A percentile compares a stretch with the other conserved stretches of the same genome.
phyloP scores from a whole-genome alignment of 2,329 filamentous ascomycete genomes.

The Fusarium falciforme region DNA sequence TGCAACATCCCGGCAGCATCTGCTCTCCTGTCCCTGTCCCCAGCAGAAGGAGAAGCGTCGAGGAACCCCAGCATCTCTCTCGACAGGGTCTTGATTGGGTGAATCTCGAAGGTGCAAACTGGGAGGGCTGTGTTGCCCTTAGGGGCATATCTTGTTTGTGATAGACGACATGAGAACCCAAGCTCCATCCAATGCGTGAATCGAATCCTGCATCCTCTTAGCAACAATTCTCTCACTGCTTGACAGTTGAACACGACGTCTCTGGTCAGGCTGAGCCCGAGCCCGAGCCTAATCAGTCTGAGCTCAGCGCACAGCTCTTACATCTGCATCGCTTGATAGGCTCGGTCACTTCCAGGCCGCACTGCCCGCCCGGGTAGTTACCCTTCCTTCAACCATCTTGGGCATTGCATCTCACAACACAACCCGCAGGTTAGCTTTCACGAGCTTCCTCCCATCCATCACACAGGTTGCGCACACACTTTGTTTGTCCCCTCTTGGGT shows the following conservation, averaged over 20 bases:
- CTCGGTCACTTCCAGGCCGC: conserved; percentile 19
- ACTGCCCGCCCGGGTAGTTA: conserved; percentile 15
- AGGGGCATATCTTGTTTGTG: not conserved
- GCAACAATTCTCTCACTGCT: not conserved
- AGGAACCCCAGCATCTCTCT: conserved; percentile 21
- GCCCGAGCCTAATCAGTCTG: conserved; percentile 14
- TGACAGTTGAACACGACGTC: conserved; percentile 15
- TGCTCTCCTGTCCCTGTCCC: conserved; percentile 28
- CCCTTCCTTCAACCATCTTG: conserved; percentile 21
- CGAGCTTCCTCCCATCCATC: conserved; percentile 21
- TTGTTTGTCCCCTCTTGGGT: conserved; percentile 16
- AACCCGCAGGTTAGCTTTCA: conserved; percentile 19
- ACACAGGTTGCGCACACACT: conserved; percentile 1
- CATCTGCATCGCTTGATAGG: conserved; percentile 24
- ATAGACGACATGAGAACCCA: not conserved
- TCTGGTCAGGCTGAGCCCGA: conserved; percentile 23
- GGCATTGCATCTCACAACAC: not conserved
- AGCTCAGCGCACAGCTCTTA: conserved; percentile 18
- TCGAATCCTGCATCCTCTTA: not conserved
- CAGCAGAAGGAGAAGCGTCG: conserved; percentile 2
- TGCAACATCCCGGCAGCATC: conserved; percentile 29
- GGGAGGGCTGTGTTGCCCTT: not conserved
- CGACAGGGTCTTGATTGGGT: conserved; percentile 22
- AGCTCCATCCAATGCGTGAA: not conserved
- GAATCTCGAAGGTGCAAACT: not conserved